Evolutionary conservation across 2,329 filamentous ascomycete genomes (phyloP), one percentile per base, ranked within the genome.

Genomic region (Macrophomina tecta): DNA sequence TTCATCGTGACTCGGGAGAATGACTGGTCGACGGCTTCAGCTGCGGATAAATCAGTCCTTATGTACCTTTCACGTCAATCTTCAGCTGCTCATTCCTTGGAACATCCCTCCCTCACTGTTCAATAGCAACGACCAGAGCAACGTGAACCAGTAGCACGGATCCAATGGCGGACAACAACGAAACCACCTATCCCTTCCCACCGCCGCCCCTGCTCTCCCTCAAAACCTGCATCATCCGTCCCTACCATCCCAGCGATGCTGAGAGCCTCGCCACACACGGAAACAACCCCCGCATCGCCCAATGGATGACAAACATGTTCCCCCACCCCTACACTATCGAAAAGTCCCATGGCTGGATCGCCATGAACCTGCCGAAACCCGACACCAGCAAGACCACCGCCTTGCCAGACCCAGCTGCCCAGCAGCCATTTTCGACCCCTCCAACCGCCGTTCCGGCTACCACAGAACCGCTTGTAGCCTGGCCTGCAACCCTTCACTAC

Each of bases 291-390:
- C 72, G 70, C 4, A 70, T 82, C 28, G 71, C 75, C 65, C 69
- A 73, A 38, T 77, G 77, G 69, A 77, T 82, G 74, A 72, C 75
- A 34, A 71, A 78, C 65, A 69, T 72, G 38, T 82, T 82, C 70
- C 75, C 79, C 0, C 67, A 73, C 42, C 79, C 80, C 6, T 81
- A 82, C 69, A 80, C 78, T 4, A 68, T 77, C 49, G 61, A 69
- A 0, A 68, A 71, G 49, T 77, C 77, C 16, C 28, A 71, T 9
- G 66, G 4, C 6, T 82, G 80, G 80, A 79, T 82, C 67, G 66
- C n/a, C 30, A 69, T 72, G 68, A 75, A 74, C 65, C 68, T 70
- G 1, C 55, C 69, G 1, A 69, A 32, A 14, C 16, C 70, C 7
- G 32, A 38, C 23, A 18, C 28, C 28, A 38, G 12, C 32, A 23